Percentiles rank a stretch among this genome's conserved stretches.
These are phyloP conservation scores for Stagonosporopsis vannaccii DNA, from an alignment of 2,329 filamentous ascomycete species.

Conservation along the genomic window DNA sequence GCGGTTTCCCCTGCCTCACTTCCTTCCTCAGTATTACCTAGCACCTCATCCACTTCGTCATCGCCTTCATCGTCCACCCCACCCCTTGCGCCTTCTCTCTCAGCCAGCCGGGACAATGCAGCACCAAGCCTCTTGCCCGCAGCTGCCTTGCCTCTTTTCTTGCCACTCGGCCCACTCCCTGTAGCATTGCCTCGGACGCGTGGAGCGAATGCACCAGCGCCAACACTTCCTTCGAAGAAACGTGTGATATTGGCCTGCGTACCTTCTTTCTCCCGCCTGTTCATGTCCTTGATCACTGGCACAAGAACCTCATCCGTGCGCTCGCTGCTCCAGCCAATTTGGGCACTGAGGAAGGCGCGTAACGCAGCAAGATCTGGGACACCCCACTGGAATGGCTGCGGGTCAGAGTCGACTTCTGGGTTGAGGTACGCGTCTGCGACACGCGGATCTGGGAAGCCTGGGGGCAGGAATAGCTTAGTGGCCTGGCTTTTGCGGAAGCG, in stretches of 20 bases:
- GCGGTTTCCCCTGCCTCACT: slow-evolving; percentile 1
- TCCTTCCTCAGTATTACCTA: slow-evolving; percentile 17
- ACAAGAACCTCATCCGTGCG: slow-evolving; percentile 94
- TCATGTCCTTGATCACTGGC: slow-evolving; percentile 95
- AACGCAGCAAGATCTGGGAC: slow-evolving; percentile 90
- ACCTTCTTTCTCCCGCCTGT: slow-evolving; percentile 82
- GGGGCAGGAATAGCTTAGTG: slow-evolving; percentile 85
- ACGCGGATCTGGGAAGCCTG: slow-evolving; percentile 76
- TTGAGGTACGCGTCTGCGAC: slow-evolving; percentile 85
- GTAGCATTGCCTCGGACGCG: slow-evolving; percentile 67
- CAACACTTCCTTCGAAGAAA: slow-evolving; percentile 81
- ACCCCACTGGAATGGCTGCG: slow-evolving; percentile 90
- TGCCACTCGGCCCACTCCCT: slow-evolving; percentile 64
- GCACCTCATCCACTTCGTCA: slow-evolving; percentile 19
- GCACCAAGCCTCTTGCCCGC: slow-evolving; percentile 46
- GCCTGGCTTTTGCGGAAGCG: slow-evolving; percentile 84
- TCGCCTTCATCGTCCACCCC: slow-evolving; percentile 28
- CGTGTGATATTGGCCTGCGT: slow-evolving; percentile 97
- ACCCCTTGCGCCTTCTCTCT: slow-evolving; percentile 37
- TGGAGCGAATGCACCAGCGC: slow-evolving; percentile 75
- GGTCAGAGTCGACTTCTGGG: slow-evolving; percentile 82
- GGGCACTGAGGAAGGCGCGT: slow-evolving; percentile 83
- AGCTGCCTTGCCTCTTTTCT: slow-evolving; percentile 39
- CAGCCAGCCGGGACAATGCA: slow-evolving; percentile 41
- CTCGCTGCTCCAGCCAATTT: slow-evolving; percentile 91